Conservation (phyloP, 2,329 filamentous ascomycete genomes). For the Hypoxylon sp. region DNA sequence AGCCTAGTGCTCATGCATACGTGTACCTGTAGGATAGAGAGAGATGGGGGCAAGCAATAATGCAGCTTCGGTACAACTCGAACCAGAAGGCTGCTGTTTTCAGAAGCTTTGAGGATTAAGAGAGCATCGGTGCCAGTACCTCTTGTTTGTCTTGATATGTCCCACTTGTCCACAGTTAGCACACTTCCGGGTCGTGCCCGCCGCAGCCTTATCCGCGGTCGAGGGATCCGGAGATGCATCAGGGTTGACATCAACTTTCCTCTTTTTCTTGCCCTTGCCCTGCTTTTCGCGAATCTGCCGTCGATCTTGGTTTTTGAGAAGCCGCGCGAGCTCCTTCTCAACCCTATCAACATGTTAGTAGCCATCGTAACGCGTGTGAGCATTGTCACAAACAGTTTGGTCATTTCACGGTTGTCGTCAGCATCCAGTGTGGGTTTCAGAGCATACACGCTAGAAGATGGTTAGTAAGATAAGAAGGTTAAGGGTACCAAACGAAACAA, state of each 20-base stretch:
- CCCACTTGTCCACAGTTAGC: slow-evolving; percentile 97
- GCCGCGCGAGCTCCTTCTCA: slow-evolving; percentile 80
- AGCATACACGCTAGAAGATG: slow-evolving; percentile 60
- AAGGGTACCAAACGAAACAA: neutral
- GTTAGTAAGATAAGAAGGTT: slow-evolving; percentile 53
- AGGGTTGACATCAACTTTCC: slow-evolving; percentile 54
- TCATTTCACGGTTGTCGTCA: slow-evolving; percentile 63
- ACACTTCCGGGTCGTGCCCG: slow-evolving; percentile 87
- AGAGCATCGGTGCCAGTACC: slow-evolving; percentile 68
- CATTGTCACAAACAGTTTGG: slow-evolving; percentile 52
- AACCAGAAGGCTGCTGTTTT: slow-evolving; percentile 3
- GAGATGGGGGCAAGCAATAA: slow-evolving; percentile 9
- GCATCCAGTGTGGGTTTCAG: slow-evolving; percentile 63
- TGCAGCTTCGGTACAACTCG: slow-evolving; percentile 12
- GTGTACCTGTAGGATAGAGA: slow-evolving; percentile 4
- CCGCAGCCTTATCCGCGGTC: slow-evolving; percentile 64
- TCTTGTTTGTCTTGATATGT: slow-evolving; percentile 99
- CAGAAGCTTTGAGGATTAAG: slow-evolving; percentile 18
- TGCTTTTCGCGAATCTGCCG: slow-evolving; percentile 90
- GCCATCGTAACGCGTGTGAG: slow-evolving; percentile 54
- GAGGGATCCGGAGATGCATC: slow-evolving; percentile 64
- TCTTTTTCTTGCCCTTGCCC: slow-evolving; percentile 72
- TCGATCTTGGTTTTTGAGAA: slow-evolving; percentile 92
- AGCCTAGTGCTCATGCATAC: neutral
- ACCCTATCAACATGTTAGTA: slow-evolving; percentile 61